Conservation (phyloP, 257 asterid species). For the Nicotiana benthamiana region DNA sequence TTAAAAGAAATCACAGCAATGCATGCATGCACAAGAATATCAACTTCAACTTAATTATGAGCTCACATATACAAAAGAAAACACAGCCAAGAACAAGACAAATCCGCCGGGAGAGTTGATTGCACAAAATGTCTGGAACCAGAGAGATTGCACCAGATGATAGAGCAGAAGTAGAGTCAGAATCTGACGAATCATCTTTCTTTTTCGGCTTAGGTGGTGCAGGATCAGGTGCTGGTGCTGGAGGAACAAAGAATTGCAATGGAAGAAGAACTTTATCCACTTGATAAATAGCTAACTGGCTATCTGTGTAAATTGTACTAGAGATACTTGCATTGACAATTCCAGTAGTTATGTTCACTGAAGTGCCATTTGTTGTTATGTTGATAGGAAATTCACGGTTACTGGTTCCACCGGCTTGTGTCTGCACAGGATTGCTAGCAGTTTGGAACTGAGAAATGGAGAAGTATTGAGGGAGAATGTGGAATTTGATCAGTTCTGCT, state of each 20-base stretch:
- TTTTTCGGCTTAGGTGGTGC: constrained; percentile 33
- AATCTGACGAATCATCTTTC: constrained; percentile 2
- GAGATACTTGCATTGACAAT: constrained; percentile 38
- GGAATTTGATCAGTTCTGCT: constrained; percentile 37
- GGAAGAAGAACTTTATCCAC: constrained; percentile 48
- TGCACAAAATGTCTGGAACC: not conserved
- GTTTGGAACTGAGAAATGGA: constrained; percentile 41
- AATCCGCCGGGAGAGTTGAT: constrained; percentile 3
- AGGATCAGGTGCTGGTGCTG: constrained; percentile 46
- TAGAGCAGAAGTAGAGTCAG: constrained; percentile 7
- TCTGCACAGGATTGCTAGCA: constrained; percentile 35
- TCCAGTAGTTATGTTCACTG: constrained; percentile 45
- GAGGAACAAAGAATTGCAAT: constrained; percentile 29
- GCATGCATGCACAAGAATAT: not conserved
- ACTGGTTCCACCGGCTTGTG: constrained; percentile 42
- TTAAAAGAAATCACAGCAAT: not conserved
- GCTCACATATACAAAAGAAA: not conserved
- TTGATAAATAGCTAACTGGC: constrained; percentile 42
- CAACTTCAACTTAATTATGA: not conserved
- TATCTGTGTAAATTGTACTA: constrained; percentile 29
- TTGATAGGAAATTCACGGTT: constrained; percentile 32
- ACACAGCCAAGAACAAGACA: not conserved
- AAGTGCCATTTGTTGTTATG: constrained; percentile 32
- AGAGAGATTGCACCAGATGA: constrained; percentile 24
- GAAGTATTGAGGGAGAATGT: constrained; percentile 29